Conservation (phyloP, 805 yeast species). For the Lipomyces lipofer region DNA sequence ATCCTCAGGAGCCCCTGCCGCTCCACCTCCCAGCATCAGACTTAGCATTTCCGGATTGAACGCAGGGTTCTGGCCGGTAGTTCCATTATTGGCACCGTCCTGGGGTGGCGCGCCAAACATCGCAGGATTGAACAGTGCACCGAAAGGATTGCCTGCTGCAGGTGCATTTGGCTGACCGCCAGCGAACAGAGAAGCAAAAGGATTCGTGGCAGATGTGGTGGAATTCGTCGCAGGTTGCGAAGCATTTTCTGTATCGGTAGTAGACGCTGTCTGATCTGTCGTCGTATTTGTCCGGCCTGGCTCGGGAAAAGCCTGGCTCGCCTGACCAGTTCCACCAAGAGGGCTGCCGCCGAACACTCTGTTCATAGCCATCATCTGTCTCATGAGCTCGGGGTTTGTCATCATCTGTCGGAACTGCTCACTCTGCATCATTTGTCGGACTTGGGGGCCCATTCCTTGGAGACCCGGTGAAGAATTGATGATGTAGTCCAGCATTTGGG, state of each 20-base stretch:
- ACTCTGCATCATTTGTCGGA: conserved; percentile 78
- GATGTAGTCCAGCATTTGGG: conserved; percentile 81
- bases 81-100: conserved; percentile 38
- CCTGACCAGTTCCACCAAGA: conserved; percentile 36
- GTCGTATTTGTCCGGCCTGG: conserved; percentile 38
- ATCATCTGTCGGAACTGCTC: conserved; percentile 78
- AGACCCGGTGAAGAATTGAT: conserved; percentile 82
- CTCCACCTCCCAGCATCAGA: conserved; percentile 11
- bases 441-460: conserved; percentile 82
- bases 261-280: conserved; percentile 23
- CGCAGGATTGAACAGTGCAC: conserved; percentile 52
- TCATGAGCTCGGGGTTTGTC: conserved; percentile 80
- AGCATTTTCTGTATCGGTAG: conserved; percentile 28
- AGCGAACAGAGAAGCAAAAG: conserved; percentile 51
- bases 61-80: conserved; percentile 11
- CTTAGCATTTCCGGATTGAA: conserved; percentile 29
- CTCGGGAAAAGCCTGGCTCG: conserved; percentile 37
- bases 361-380: conserved; percentile 78
- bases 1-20: conserved; percentile 50
- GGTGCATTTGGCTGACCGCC: conserved; percentile 46
- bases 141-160: conserved; percentile 41
- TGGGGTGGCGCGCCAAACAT: conserved; percentile 42
- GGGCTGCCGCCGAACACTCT: conserved; percentile 42
- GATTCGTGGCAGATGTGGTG: conserved; percentile 46
- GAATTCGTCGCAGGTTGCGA: conserved; percentile 27